Base-by-base conservation (phyloP, 805 yeast species). In the Barnettozyma botsteinii region DNA sequence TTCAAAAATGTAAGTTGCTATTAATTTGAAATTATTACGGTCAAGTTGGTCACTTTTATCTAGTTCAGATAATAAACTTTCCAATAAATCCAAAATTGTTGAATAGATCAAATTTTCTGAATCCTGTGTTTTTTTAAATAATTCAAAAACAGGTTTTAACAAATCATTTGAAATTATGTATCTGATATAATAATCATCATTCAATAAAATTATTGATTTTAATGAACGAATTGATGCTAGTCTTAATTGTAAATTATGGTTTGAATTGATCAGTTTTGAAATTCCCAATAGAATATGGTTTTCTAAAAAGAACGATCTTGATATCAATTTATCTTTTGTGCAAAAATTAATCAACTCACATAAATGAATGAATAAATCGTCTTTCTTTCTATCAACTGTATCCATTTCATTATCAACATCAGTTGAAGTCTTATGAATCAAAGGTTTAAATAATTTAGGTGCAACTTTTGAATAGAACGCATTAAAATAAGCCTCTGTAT, bases 321-420 rank as follows among this genome's bases (percentile, higher is more conserved):
- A 77, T 2, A 72, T 55, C 2, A 64, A 46, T 28, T 69, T 62
- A 22, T 79, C 81, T 24, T 71, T 67, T 3, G 81, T 62, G 43
- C 91, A 81, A 54, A 82, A 84, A 18, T 77, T 68, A 4, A 85
- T 61, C 43, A 89, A 60, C 41, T 86, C 95, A 48, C 91, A 81
- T 17, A 87, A 62, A 53, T 75, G 73, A 52, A 75, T 77, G 41
- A 67, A 65, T 23, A 78, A 50, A 19, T 66, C 58, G 31, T 70
- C 72, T 43, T 73, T 74, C 13, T 31, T 18, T n/a, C 25, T 42
- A 7, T 36, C 31, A 7, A 20, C 18, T 19, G 13, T 13, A 4
- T 18, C 12, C 17, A n/a, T 15, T n/a, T 8, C 17, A 12, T 31
- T 21, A 17, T 21, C 15, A 6, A 7, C 14, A 10, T 26, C 23